Evolutionary conservation across 129 eudicot species (phyloP).

Genomic region (Rutidosis leptorrhynchoides): DNA sequence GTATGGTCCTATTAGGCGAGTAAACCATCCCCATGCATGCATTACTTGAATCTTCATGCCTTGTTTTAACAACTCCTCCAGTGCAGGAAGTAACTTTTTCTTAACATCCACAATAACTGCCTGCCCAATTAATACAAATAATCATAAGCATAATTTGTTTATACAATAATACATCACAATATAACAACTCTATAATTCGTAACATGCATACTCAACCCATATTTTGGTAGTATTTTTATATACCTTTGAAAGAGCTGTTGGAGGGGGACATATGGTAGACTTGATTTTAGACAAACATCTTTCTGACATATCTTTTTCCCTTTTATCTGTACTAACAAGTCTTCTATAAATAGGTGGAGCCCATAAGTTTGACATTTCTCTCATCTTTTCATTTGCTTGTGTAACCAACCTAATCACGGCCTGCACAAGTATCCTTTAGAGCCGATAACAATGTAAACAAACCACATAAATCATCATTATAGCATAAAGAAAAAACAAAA

Average conservation of each 20-base stretch:
- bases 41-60: conserved; percentile 68
- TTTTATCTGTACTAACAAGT: conserved; percentile 68
- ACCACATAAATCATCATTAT: not conserved
- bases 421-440: conserved; percentile 29
- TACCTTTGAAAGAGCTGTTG: conserved; percentile 66
- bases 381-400: conserved; percentile 66
- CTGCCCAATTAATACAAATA: conserved; percentile 34
- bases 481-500: not conserved
- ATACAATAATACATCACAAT: not conserved
- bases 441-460: not conserved
- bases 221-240: not conserved
- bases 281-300: conserved; percentile 67
- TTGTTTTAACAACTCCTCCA: conserved; percentile 54
- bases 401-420: conserved; percentile 63
- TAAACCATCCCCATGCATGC: conserved; percentile 90
- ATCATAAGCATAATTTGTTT: not conserved
- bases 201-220: not conserved
- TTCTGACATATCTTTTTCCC: conserved; percentile 81
- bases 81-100: conserved; percentile 47
- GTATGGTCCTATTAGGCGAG: conserved; percentile 60
- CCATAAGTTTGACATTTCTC: conserved; percentile 64
- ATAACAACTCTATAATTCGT: not conserved
- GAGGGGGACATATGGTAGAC: conserved; percentile 55
- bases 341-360: conserved; percentile 82
- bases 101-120: conserved; percentile 55